These are phyloP conservation scores for Filobasidium floriforme DNA, from an alignment of 768 basidiomycete genomes.

Conservation along the genomic window DNA sequence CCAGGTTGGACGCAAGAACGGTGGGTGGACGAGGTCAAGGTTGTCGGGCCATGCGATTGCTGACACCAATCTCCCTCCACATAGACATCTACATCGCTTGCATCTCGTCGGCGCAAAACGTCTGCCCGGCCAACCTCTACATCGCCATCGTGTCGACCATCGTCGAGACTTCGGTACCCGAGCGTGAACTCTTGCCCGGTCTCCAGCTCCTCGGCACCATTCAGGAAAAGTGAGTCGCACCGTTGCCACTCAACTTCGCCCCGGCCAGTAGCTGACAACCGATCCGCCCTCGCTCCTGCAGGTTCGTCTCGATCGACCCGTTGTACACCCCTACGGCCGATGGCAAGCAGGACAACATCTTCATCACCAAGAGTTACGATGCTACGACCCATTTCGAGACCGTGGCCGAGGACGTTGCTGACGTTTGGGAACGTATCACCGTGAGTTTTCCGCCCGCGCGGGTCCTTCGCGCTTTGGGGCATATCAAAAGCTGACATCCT, in stretches of 20 bases:
- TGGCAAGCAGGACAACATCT: constrained; percentile 81
- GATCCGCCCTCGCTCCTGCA: constrained; percentile 41
- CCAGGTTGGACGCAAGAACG: constrained; percentile 86
- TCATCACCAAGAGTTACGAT: constrained; percentile 95
- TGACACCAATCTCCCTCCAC: constrained; percentile 3
- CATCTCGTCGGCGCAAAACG: constrained; percentile 94
- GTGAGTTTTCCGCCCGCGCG: constrained; percentile 11
- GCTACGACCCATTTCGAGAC: constrained; percentile 99
- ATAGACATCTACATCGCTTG: constrained; percentile 97
- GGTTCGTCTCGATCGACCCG: constrained; percentile 82
- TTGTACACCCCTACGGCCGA: constrained; percentile 79
- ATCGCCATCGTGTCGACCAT: constrained; percentile 97
- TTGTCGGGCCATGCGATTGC: too few species aligned
- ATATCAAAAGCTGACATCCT: neutral
- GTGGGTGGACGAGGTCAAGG: constrained; percentile 52
- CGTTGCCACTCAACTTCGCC: neutral
- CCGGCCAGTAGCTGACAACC: neutral
- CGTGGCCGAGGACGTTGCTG: constrained; percentile 91
- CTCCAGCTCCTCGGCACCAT: constrained; percentile 85
- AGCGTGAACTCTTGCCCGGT: constrained; percentile 85
- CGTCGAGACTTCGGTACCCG: constrained; percentile 87
- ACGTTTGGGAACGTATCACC: constrained; percentile 83
- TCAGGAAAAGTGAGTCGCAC: constrained; percentile 70
- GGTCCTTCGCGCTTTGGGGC: too few species aligned
- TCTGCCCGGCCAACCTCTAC: constrained; percentile 89